Evolutionary conservation across 768 basidiomycete species (phyloP).

Genomic region (Asterophora parasitica): DNA sequence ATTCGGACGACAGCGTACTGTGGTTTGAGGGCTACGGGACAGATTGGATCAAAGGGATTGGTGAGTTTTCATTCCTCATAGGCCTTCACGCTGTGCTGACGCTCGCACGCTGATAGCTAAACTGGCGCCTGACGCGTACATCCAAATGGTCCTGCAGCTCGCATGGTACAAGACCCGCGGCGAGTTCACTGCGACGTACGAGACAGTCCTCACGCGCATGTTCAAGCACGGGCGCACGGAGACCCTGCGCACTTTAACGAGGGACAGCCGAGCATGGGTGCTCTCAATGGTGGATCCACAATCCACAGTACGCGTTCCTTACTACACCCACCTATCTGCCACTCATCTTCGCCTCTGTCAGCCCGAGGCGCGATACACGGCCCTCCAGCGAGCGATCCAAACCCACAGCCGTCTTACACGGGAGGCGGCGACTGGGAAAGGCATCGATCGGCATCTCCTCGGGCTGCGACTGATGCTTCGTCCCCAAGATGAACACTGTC

Average conservation of each 20-base stretch:
- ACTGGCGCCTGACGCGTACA: conserved; percentile 72
- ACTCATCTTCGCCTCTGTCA: conserved; percentile 10
- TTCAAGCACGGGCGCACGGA: conserved; percentile 89
- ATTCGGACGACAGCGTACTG: conserved; percentile 81
- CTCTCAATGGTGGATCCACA: conserved; percentile 61
- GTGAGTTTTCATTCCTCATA: conserved; percentile 36
- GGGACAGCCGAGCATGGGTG: conserved; percentile 73
- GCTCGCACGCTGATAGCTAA: conserved; percentile 23
- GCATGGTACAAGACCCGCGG: conserved; percentile 83
- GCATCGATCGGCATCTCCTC: conserved; percentile 89
- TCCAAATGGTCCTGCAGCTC: conserved; percentile 89
- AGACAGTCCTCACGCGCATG: conserved; percentile 84
- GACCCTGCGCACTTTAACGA: conserved; percentile 72
- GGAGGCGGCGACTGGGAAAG: conserved; percentile 74
- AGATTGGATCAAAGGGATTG: conserved; percentile 77
- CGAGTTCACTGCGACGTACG: conserved; percentile 83
- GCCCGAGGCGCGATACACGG: conserved; percentile 33
- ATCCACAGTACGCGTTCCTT: conserved; percentile 37
- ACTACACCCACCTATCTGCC: not conserved
- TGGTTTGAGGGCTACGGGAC: conserved; percentile 82
- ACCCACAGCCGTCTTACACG: conserved; percentile 70
- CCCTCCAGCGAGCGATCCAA: conserved; percentile 64
- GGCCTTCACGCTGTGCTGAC: not conserved
- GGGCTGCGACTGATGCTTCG: conserved; percentile 68
- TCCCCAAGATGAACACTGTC: conserved; percentile 45